A percentile compares a stretch with the other conserved stretches of the same genome.
phyloP scores from a whole-genome alignment of 768 basidiomycete species.

The Hericium coralloides region DNA sequence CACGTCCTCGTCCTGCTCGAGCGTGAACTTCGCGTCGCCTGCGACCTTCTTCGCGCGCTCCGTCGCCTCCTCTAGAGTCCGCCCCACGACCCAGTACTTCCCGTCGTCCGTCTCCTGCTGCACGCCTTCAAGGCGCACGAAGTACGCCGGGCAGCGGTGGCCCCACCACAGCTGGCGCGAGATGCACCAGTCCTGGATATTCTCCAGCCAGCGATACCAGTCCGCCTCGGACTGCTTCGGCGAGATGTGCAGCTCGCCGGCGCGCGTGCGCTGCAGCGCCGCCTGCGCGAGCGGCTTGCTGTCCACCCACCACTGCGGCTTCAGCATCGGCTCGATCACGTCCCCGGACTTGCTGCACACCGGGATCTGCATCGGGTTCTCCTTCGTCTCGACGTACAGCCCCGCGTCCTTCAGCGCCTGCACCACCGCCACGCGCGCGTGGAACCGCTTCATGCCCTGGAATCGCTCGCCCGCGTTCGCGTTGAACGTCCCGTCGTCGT shows the following conservation, averaged over 20 bases:
- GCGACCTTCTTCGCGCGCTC: constrained; percentile 66
- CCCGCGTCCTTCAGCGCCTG: constrained; percentile 78
- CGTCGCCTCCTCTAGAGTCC: constrained; percentile 67
- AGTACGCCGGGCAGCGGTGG: constrained; percentile 92
- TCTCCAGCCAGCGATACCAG: constrained; percentile 94
- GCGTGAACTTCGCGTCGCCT: constrained; percentile 52
- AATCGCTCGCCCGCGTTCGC: constrained; percentile 77
- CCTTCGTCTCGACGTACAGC: constrained; percentile 82
- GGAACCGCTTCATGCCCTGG: constrained; percentile 97
- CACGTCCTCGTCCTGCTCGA: constrained; percentile 94
- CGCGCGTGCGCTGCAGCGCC: constrained; percentile 81
- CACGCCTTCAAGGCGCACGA: constrained; percentile 75
- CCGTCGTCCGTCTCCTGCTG: constrained; percentile 62
- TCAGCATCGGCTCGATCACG: constrained; percentile 88
- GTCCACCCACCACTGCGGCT: constrained; percentile 99
- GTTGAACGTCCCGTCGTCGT: constrained; percentile 96
- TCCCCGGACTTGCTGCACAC: constrained; percentile 98
- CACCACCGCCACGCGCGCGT: constrained; percentile 77
- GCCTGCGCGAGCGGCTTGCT: constrained; percentile 88
- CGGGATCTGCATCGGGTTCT: constrained; percentile 97
- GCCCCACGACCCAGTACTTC: constrained; percentile 87
- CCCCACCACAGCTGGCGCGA: constrained; percentile 99
- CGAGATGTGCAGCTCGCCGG: constrained; percentile 75
- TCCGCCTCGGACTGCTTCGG: constrained; percentile 87
- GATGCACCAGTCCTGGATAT: constrained; percentile 98